A percentile compares a stretch with the other conserved stretches of the same genome.
These are phyloP conservation scores for Raddia guianensis DNA, from an alignment of 176 grass and related monocot genomes.

Conservation along the genomic window DNA sequence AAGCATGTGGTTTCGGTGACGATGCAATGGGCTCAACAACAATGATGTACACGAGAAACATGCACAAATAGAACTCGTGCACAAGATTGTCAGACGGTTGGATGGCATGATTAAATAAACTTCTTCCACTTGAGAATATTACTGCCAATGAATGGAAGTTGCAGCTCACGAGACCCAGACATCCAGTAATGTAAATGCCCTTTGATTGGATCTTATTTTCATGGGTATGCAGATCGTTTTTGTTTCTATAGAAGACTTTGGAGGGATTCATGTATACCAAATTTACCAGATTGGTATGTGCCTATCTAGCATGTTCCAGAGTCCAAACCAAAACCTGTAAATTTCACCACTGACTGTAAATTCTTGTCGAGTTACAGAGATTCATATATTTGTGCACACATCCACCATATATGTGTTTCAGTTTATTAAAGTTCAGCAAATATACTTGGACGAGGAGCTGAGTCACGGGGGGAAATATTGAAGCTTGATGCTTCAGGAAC, in stretches of 20 bases:
- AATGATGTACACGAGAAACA: conserved; percentile 88
- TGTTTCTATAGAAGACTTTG: background rate
- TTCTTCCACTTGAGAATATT: conserved; percentile 13
- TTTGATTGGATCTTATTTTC: background rate
- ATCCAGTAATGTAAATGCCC: background rate
- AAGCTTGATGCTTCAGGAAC: background rate
- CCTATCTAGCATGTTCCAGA: conserved; percentile 6
- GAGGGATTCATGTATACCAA: background rate
- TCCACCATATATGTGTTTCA: background rate
- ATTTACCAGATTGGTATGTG: background rate
- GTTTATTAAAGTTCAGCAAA: background rate
- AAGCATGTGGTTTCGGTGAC: conserved; percentile 77
- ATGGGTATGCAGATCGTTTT: background rate
- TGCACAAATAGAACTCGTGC: conserved; percentile 17
- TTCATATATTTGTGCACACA: background rate
- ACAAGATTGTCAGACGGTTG: background rate
- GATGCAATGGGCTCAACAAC: conserved; percentile 82
- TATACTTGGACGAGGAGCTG: background rate
- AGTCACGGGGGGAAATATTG: background rate
- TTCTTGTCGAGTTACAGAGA: background rate
- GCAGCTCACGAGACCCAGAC: background rate
- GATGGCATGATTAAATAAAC: background rate
- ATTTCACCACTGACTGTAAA: background rate
- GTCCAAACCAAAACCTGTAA: conserved; percentile 6
- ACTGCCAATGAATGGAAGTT: background rate